phyloP scores from a whole-genome alignment of 331 rosid genomes.

The Erythrophleum ivorense region DNA sequence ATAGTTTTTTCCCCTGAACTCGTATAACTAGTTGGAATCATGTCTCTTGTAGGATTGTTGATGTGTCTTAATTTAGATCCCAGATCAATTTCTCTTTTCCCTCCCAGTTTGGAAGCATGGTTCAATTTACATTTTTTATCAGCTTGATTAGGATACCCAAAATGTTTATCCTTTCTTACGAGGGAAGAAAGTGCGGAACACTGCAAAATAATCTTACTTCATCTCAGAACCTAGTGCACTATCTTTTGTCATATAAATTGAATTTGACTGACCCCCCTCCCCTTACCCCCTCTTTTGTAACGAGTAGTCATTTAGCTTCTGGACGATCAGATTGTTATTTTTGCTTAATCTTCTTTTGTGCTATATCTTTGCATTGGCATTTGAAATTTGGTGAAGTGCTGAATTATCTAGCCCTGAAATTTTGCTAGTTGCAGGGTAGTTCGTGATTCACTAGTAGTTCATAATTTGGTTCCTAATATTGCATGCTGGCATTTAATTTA shows the following conservation, averaged over 20 bases:
- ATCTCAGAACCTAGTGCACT: neutral
- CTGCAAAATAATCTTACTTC: constrained; percentile 35
- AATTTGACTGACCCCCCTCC: neutral
- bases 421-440: constrained; percentile 52
- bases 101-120: neutral
- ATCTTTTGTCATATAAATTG: neutral
- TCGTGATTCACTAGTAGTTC: constrained; percentile 12
- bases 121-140: constrained; percentile 30
- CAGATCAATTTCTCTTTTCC: constrained; percentile 18
- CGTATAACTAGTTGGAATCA: constrained; percentile 16
- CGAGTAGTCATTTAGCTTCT: constrained; percentile 14
- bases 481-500: constrained; percentile 28
- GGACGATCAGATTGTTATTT: constrained; percentile 29
- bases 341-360: constrained; percentile 16
- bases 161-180: constrained; percentile 38
- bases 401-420: constrained; percentile 37
- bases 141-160: constrained; percentile 33
- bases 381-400: constrained; percentile 37
- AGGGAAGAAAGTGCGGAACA: constrained; percentile 33
- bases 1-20: neutral
- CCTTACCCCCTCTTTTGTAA: neutral
- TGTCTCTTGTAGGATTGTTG: constrained; percentile 34
- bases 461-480: constrained; percentile 30
- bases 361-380: constrained; percentile 17
- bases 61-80: constrained; percentile 46